Evolutionary conservation across 305 asterid genomes (phyloP).

Genomic region (Ilex paraguariensis): DNA sequence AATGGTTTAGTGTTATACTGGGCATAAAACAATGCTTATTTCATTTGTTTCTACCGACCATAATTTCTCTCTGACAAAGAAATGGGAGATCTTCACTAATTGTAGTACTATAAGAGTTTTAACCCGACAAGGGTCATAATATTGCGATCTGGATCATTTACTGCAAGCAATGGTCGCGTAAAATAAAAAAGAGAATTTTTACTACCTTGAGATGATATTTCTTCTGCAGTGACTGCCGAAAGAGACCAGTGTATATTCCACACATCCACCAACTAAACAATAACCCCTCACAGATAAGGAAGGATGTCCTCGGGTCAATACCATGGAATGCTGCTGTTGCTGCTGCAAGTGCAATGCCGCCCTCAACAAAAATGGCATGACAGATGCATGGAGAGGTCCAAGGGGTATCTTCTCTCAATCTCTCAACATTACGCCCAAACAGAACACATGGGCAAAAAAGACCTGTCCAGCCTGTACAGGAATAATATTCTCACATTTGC

Average conservation of each 20-base stretch:
- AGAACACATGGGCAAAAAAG: constrained; percentile 91
- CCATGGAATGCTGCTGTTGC: constrained; percentile 74
- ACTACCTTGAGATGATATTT: constrained; percentile 95
- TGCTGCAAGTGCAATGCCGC: constrained; percentile 76
- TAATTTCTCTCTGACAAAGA: no score
- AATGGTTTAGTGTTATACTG: no score
- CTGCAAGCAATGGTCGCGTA: no score
- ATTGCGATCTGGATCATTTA: no score
- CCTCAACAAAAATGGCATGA: constrained; percentile 86
- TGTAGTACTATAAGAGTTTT: no score
- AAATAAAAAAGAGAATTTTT: no score
- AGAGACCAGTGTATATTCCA: constrained; percentile 86
- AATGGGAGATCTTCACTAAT: no score
- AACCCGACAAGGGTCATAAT: no score
- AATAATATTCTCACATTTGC: no score
- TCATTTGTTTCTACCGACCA: no score
- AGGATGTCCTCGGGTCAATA: constrained; percentile 70
- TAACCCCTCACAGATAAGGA: constrained; percentile 80
- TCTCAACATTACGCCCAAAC: constrained; percentile 82
- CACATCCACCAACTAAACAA: constrained; percentile 99
- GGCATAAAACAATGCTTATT: no score
- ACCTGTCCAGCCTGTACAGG: constrained; percentile 65
- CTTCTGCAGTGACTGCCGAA: constrained; percentile 78
- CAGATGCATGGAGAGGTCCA: constrained; percentile 85
- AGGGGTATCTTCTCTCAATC: constrained; percentile 78